Base-by-base conservation (phyloP, 148 eudicot species). In the Hydrangea macrophylla region DNA sequence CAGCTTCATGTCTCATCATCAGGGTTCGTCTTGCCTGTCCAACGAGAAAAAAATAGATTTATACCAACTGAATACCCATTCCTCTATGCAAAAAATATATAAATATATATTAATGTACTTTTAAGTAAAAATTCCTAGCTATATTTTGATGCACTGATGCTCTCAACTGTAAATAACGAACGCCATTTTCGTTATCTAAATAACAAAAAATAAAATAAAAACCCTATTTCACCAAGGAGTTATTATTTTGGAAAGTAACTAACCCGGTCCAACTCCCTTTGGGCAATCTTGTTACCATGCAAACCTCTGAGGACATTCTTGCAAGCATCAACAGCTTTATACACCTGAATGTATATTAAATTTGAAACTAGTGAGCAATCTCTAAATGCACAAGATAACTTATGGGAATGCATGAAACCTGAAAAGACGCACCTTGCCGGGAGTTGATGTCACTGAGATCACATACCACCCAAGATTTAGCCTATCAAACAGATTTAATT, bases 321-420 rank as follows among this genome's bases (percentile, higher is more conserved):
- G 89, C 97, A 94, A 73, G 98, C 98, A 69, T 94, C 98, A 79
- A 94, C 98, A 64, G 98, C 98, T 85, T 87, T 87, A 75, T 86
- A 83, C 45, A 90, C 98, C 98, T 94, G 82, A 23, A 80, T 30
- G 62, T 40, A 60, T 22, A 22, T 65, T 39, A 27, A 27, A 72
- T 64, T 44, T 76, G 15, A 40, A 69, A 27, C 23, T 55, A 53
- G 60, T 69, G 33, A 73, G 24, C 23, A 56, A 28, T 30, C 51
- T 40, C 18, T 39, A 51, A 37, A 8, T 4, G 22, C 20, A 36
- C 17, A 48, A 57, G 40, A 54, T 50, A 23, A 60, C 5, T 22
- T 48, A 7, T 15, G 35, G 45, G 40, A 26, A 48, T 61, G 1
- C 36, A 42, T 48, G 1, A 25, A 33, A 73, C 57, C 18, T 24